phyloP scores from a whole-genome alignment of 2,329 filamentous ascomycete genomes.

The Fusarium acutatum region DNA sequence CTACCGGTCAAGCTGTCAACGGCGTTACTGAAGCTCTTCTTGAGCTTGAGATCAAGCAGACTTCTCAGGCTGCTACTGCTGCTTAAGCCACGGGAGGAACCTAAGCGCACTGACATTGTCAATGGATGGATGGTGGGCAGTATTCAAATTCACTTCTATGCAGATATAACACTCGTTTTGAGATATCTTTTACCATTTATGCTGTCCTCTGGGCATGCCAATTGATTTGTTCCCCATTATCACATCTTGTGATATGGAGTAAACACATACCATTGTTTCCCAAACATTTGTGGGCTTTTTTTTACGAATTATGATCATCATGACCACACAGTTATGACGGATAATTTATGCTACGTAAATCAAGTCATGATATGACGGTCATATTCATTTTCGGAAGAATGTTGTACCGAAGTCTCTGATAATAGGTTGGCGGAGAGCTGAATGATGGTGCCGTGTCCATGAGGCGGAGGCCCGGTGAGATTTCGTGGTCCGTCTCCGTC shows the following conservation, averaged over 20 bases:
- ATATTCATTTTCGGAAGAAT: not conserved
- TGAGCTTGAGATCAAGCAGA: conserved; percentile 59
- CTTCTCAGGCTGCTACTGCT: conserved; percentile 42
- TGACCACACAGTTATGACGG: not conserved
- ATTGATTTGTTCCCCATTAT: conserved; percentile 30
- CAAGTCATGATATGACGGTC: not conserved
- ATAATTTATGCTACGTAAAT: not conserved
- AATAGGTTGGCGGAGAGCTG: not conserved
- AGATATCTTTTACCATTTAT: conserved; percentile 30
- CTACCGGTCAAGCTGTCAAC: conserved; percentile 48
- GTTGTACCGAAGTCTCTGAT: conserved; percentile 1
- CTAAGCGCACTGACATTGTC: not conserved
- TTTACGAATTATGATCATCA: not conserved
- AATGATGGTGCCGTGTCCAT: not conserved
- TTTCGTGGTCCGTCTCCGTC: conserved; percentile 40
- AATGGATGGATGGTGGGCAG: conserved; percentile 13
- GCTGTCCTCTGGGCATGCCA: conserved; percentile 21
- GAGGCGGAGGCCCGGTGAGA: conserved; percentile 44
- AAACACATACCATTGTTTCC: not conserved
- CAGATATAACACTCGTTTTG: conserved; percentile 15
- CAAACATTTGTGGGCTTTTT: not conserved
- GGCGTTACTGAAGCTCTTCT: conserved; percentile 67
- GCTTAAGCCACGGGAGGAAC: conserved; percentile 25
- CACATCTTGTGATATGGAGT: conserved; percentile 10
- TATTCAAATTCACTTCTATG: conserved; percentile 35